Conservation (phyloP, 1,139 yeast species). For the Debaryomyces udenii region DNA sequence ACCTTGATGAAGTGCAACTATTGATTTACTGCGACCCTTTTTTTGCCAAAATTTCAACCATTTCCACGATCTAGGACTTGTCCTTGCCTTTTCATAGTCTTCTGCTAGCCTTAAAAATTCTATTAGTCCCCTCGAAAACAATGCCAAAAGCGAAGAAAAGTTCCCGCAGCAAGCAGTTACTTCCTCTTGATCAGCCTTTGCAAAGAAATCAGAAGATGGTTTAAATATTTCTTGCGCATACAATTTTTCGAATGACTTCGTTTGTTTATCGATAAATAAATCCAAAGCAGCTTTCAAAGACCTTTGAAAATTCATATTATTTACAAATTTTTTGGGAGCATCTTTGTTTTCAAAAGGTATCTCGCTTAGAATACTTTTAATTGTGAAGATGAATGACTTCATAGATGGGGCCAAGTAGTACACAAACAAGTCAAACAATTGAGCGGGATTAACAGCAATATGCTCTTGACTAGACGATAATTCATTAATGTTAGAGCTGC, state of each 20-base stretch:
- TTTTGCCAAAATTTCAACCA: slow-evolving; percentile 56
- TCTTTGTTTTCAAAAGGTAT: slow-evolving; percentile 55
- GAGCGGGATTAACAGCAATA: slow-evolving; percentile 45
- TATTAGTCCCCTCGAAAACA: slow-evolving; percentile 61
- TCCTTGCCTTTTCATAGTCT: slow-evolving; percentile 38
- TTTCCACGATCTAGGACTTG: slow-evolving; percentile 41
- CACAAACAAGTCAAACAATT: slow-evolving; percentile 67
- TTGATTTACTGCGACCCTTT: not conserved
- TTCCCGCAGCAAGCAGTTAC: slow-evolving; percentile 87
- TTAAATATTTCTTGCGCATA: slow-evolving; percentile 63
- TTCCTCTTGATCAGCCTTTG: slow-evolving; percentile 71
- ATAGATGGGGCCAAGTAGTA: slow-evolving; percentile 73
- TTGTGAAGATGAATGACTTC: slow-evolving; percentile 65
- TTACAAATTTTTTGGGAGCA: slow-evolving; percentile 33
- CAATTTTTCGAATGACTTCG: slow-evolving; percentile 56
- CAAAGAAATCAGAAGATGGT: slow-evolving; percentile 35
- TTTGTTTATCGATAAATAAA: slow-evolving; percentile 60
- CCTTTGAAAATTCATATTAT: slow-evolving; percentile 45
- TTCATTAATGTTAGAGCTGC: slow-evolving; percentile 8
- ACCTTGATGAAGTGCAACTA: slow-evolving; percentile 14
- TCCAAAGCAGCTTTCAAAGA: slow-evolving; percentile 57
- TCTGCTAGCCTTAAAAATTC: slow-evolving; percentile 51
- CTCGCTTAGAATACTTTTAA: slow-evolving; percentile 61
- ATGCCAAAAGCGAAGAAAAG: slow-evolving; percentile 65
- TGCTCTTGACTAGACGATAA: slow-evolving; percentile 17